Conservation (phyloP, 2,329 filamentous ascomycete genomes). For the Xylaria sp. region DNA sequence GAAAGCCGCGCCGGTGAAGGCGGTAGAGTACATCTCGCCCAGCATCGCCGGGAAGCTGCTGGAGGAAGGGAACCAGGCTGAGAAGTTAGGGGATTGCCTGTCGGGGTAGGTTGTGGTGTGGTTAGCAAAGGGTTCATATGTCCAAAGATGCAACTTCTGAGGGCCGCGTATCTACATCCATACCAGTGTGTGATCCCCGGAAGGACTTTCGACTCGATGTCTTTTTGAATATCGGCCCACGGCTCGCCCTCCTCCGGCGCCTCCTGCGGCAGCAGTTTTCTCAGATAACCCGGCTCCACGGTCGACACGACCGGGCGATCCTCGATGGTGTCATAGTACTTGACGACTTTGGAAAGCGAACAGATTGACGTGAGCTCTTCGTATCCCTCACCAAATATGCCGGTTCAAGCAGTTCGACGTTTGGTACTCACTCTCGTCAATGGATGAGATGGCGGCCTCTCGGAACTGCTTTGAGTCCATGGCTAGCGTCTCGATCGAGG, state of each 20-base stretch:
- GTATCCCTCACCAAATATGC: not conserved
- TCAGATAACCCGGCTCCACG: conserved; percentile 84
- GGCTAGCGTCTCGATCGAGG: not conserved
- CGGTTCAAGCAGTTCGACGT: not conserved
- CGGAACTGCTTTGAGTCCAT: conserved; percentile 86
- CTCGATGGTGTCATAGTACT: conserved; percentile 80
- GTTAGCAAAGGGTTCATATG: not conserved
- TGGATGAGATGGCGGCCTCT: conserved; percentile 74
- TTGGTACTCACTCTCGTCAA: conserved; percentile 75
- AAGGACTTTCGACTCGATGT: conserved; percentile 85
- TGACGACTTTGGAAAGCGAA: conserved; percentile 64
- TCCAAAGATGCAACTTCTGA: not conserved
- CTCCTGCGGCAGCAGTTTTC: conserved; percentile 72
- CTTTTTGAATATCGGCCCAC: conserved; percentile 80
- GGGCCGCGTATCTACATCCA: conserved; percentile 1
- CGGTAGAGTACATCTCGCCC: conserved; percentile 88
- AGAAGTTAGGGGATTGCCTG: conserved; percentile 87
- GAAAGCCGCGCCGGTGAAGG: conserved; percentile 89
- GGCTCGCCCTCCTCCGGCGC: conserved; percentile 71
- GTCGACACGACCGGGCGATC: conserved; percentile 74
- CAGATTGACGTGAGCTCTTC: conserved; percentile 19
- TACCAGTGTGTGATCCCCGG: conserved; percentile 90
- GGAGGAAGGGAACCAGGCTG: conserved; percentile 91
- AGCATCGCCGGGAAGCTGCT: conserved; percentile 84
- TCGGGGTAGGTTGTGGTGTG: not conserved